Conservation (phyloP, 2,329 filamentous ascomycete genomes). For the Alternaria sp. region DNA sequence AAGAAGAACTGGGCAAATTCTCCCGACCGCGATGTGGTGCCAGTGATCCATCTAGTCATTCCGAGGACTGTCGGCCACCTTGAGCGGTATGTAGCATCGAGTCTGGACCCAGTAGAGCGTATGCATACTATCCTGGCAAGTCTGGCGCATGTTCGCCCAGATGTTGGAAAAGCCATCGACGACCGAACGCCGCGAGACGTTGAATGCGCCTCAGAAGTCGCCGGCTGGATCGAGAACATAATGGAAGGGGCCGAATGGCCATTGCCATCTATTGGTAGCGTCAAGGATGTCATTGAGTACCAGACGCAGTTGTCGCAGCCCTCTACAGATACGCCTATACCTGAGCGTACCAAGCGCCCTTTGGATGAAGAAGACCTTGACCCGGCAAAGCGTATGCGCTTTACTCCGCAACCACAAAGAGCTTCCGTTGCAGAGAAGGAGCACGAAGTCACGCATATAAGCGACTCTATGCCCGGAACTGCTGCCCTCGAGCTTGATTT, state of each 20-base stretch:
- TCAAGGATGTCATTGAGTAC: constrained; percentile 41
- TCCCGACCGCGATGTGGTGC: constrained; percentile 26
- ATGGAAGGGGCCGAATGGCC: constrained; percentile 34
- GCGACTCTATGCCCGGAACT: constrained; percentile 52
- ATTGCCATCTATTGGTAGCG: constrained; percentile 41
- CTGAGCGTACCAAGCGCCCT: constrained; percentile 39
- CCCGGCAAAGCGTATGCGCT: constrained; percentile 45
- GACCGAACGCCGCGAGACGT: constrained; percentile 35
- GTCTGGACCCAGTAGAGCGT: constrained; percentile 27
- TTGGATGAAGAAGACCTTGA: constrained; percentile 38
- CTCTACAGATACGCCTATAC: constrained; percentile 24
- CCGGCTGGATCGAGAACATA: constrained; percentile 31
- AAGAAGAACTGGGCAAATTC: constrained; percentile 36
- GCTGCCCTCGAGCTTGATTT: constrained; percentile 21
- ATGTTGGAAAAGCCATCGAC: constrained; percentile 45
- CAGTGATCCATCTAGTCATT: constrained; percentile 52
- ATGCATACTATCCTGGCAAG: constrained; percentile 50
- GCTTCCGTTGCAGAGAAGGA: constrained; percentile 16
- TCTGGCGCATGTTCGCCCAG: constrained; percentile 41
- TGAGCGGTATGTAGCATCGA: constrained; percentile 48
- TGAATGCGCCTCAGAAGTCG: constrained; percentile 37
- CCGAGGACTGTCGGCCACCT: constrained; percentile 56
- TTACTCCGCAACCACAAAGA: constrained; percentile 39
- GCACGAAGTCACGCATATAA: constrained; percentile 51
- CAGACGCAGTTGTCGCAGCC: constrained; percentile 36